phyloP scores from a whole-genome alignment of 1,139 yeast species.

The Blastobotrys proliferans region DNA sequence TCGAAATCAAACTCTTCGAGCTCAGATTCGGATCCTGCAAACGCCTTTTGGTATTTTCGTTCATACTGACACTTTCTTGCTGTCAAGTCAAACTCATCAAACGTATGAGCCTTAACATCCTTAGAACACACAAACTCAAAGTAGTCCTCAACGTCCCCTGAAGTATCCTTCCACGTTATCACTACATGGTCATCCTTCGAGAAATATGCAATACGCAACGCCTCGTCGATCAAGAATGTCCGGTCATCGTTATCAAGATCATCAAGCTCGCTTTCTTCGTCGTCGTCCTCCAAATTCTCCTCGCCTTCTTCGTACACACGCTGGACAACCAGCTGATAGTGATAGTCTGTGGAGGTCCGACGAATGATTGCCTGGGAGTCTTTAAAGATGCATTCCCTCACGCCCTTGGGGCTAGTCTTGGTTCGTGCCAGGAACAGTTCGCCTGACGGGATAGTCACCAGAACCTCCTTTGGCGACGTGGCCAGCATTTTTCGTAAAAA shows the following conservation, averaged over 20 bases:
- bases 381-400: constrained; percentile 70
- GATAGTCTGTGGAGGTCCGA: constrained; percentile 59
- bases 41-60: constrained; percentile 58
- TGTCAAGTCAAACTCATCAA: constrained; percentile 61
- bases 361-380: constrained; percentile 76
- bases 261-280: constrained; percentile 50
- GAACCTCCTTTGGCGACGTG: constrained; percentile 57
- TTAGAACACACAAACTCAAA: constrained; percentile 77
- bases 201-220: constrained; percentile 48
- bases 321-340: constrained; percentile 68
- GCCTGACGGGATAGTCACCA: constrained; percentile 74
- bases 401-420: constrained; percentile 81
- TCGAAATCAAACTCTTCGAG: constrained; percentile 52
- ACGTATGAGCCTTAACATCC: constrained; percentile 50
- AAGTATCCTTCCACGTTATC: constrained; percentile 75
- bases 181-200: constrained; percentile 46
- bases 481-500: constrained; percentile 69
- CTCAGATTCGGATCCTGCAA: constrained; percentile 47
- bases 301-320: constrained; percentile 69
- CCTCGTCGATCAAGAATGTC: constrained; percentile 63
- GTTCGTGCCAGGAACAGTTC: constrained; percentile 69
- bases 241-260: constrained; percentile 57
- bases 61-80: constrained; percentile 73
- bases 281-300: constrained; percentile 51
- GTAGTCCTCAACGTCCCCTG: constrained; percentile 82